Evolutionary conservation across 495 filamentous ascomycete species (phyloP), one percentile per base, ranked within the genome.

Genomic region (Friedmanniomyces simplex): DNA sequence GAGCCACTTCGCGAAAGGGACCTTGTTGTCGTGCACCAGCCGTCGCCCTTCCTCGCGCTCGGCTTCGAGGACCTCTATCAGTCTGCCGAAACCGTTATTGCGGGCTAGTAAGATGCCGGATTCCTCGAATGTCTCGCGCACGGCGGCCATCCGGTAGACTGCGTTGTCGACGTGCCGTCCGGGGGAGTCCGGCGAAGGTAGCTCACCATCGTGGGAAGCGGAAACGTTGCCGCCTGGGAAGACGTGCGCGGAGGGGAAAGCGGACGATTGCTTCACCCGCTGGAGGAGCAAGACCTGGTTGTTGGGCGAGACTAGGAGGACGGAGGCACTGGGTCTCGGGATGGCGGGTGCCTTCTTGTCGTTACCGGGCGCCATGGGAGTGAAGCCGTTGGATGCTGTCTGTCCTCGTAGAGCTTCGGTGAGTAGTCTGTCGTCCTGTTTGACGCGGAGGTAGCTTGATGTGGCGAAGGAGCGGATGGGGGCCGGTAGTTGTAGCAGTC

Each of bases 111-210:
- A 70, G 41, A 97, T 87, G 0, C 93, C 93, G 60, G 86, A 90
- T 69, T 97, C 93, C 67, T 98, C 93, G 66, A 98, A 96, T 1
- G 89, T 86, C 73, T 97, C 91, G 2, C 91, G 77, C 52, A 97
- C 82, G 0, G 91, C 93, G 22, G 82, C 89, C 14, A 85, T 69
- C 12, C 89, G 74, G 63, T 95, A 96, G 7, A 77, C 76, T 18
- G 72, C 66, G 3, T 78, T 78, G 66, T 95, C 89, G 7, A 76
- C 66, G 67, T 94, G 88, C 13, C 82, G 66, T n/a, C 68, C 67
- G 0, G 64, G 59, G 36, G 70, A 66, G 6, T 76, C 72, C 0
- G 74, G 66, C 0, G 68, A 64, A 6, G 82, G 80, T 26, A 82
- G 74, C 0, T 70, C 59, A 8, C 84, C 88, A 57, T 95, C 89